Evolutionary conservation across 192 early-diverging fungal species (phyloP), one percentile per base, ranked within the genome.

Genomic region (Coemansia sp.): DNA sequence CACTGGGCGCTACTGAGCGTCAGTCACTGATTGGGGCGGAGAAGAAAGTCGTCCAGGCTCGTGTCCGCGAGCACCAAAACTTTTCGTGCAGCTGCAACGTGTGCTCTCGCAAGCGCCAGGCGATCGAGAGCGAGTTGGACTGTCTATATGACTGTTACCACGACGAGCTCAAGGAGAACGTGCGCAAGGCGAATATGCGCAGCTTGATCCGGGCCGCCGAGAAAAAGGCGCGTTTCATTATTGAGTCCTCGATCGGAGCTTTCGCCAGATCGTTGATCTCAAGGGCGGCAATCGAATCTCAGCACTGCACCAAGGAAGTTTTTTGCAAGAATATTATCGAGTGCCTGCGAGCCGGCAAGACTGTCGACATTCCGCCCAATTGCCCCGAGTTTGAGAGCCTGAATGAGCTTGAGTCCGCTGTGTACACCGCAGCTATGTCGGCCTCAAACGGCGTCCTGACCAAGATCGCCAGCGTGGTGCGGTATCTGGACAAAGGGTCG

Each of bases 51-150:
- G 76, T 84, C 2, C 31, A 70, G 46, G 64, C 73, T 15, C 74
- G 76, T 17, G 76, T 84, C 10, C 76, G 71, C 15, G 70, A 84
- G 42, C 82, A 84, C 62, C 76, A 78, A 63, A 78, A 78, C 59
- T 78, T 78, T 66, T 75, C 76, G 11, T 84, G 82, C 62, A 72
- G 38, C 50, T 84, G 82, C 65, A 78, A 70, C 66, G 65, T 69
- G 48, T 84, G 82, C 46, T 71, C 82, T 25, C 76, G 82, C 45
- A 78, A 78, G 66, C 76, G 76, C 15, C 68, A 78, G 50, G 76
- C 76, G 7, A 84, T 84, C 14, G 82, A 77, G 64, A 53, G 53
- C 38, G 82, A 84, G 74, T 73, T 84, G 9, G 64, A 75, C 38
- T 68, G 61, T 21, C 50, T 84, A 19, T 84, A 84, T 51, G 76